Base-by-base conservation (phyloP, 331 rosid species). In the Pyracantha coccinea region DNA sequence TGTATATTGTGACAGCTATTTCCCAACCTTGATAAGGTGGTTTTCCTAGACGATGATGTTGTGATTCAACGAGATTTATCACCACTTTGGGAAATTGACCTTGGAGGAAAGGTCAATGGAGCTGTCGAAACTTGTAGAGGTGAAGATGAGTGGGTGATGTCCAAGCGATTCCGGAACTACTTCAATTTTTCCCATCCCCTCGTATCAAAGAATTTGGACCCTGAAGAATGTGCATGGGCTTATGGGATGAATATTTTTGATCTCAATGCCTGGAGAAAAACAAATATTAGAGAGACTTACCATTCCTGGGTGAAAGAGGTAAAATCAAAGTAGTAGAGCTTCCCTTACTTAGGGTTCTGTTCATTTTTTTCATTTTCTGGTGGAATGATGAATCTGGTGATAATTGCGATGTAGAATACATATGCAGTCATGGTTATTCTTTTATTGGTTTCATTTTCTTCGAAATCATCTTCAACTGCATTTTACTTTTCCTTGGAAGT, bases 101-200 rank as follows among this genome's bases (percentile, higher is more conserved):
- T 92, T 73, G 91, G 87, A 28, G 99, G 98, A 77, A 92, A 92
- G 85, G 97, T 92, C 69, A 95, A 92, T 28, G 97, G 99, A 74
- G 99, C 99, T 61, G 99, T 95, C 19, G 96, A 92, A 92, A 95
- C 99, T 55, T 95, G 99, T 80, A 88, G 84, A 89, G 99, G 99
- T 28, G 89, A 88, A 24, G 99, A 95, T 78, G 91, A 83, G 32
- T 95, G 99, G 99, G 98, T 95, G 73, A 90, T 95, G 99, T 89
- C 97, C 23, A 95, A 95, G 85, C 88, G 74, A 33, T 95, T 92
- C 80, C 85, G 88, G 86, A 92, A 92, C 81, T 95, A 95, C 85
- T 95, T 95, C 84, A 95, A 95, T 78, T 95, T 95, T 83, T 89
- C 99, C 33, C 97, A 95, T 78, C 99, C 99, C 50, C 86, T 88